These are phyloP conservation scores for Hortaea sp. DNA, from an alignment of 2,329 filamentous ascomycete species.

Conservation along the genomic window DNA sequence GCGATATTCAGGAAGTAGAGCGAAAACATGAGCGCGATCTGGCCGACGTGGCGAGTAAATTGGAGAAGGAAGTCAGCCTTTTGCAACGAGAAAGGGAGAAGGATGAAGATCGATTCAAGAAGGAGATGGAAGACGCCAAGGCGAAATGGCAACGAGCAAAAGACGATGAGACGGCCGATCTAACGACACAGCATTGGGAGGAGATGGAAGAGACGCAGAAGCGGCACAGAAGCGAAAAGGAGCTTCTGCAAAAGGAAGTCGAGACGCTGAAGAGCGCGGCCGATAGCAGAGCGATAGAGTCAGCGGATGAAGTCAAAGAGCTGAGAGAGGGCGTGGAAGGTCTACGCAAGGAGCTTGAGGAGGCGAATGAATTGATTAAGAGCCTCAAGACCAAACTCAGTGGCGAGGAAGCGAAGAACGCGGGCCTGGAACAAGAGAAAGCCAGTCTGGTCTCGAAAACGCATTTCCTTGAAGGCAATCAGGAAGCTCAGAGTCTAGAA, in stretches of 20 bases:
- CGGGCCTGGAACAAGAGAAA: slow-evolving; percentile 63
- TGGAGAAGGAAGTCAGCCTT: slow-evolving; percentile 19
- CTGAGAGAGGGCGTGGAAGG: slow-evolving; percentile 17
- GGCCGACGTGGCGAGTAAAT: slow-evolving; percentile 14
- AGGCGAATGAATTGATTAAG: slow-evolving; percentile 51
- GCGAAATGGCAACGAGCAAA: slow-evolving; percentile 32
- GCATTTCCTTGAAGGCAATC: slow-evolving; percentile 81
- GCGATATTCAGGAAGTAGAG: slow-evolving; percentile 21
- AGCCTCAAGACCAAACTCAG: slow-evolving; percentile 46
- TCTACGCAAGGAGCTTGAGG: slow-evolving; percentile 15
- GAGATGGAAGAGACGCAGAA: slow-evolving; percentile 56
- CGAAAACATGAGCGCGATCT: slow-evolving; percentile 19
- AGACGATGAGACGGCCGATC: slow-evolving; percentile 46
- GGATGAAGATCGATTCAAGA: slow-evolving; percentile 47
- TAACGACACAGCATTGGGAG: slow-evolving; percentile 54
- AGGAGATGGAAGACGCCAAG: slow-evolving; percentile 38
- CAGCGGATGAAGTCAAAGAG: slow-evolving; percentile 39
- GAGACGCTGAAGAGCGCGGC: slow-evolving; percentile 40
- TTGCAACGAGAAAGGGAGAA: slow-evolving; percentile 35
- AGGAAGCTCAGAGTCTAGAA: slow-evolving; percentile 76
- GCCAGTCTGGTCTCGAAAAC: slow-evolving; percentile 71
- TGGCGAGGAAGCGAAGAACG: slow-evolving; percentile 40
- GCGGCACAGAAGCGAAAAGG: slow-evolving; percentile 54
- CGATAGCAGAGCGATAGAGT: slow-evolving; percentile 45
- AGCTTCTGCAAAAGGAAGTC: slow-evolving; percentile 48